These are phyloP conservation scores for Mucor velutinosus DNA, from an alignment of 371 early-diverging fungal species.

Conservation along the genomic window DNA sequence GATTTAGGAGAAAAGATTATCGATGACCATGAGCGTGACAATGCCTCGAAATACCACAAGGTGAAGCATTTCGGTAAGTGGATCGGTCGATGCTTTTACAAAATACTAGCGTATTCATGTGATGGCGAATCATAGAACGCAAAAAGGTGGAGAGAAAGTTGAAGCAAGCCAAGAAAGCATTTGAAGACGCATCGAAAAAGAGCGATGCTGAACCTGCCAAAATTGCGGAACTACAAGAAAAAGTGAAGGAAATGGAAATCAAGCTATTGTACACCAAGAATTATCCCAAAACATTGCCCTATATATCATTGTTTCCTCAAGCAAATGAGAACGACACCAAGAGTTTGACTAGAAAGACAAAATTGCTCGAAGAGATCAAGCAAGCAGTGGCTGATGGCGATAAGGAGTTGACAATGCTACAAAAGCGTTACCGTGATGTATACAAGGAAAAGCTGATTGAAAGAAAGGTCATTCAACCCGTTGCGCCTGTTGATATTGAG, in stretches of 20 bases:
- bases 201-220: slow-evolving; percentile 18
- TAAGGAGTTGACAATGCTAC: slow-evolving; percentile 23
- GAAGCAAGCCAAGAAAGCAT: slow-evolving; percentile 12
- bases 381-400: slow-evolving; percentile 24
- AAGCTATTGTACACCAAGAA: slow-evolving; percentile 30
- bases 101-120: background rate
- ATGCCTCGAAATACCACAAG: slow-evolving; percentile 35
- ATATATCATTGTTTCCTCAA: slow-evolving; percentile 38
- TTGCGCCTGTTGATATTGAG: slow-evolving; percentile 23
- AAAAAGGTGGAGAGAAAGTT: slow-evolving; percentile 44
- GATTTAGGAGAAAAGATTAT: slow-evolving; percentile 38
- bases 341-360: slow-evolving; percentile 14
- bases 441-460: slow-evolving; percentile 36
- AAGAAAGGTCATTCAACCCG: slow-evolving; percentile 19
- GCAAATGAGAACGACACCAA: slow-evolving; percentile 26
- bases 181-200: slow-evolving; percentile 10
- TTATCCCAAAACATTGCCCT: slow-evolving; percentile 39
- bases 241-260: slow-evolving; percentile 22
- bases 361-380: slow-evolving; percentile 28
- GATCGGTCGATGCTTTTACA: background rate
- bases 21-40: slow-evolving; percentile 34
- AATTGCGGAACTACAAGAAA: slow-evolving; percentile 15
- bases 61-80: slow-evolving; percentile 46
- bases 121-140: slow-evolving; percentile 21
- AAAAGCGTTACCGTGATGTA: slow-evolving; percentile 33